Base-by-base conservation (phyloP, 306 rosid genomes). In the Citrullus mucosospermus region DNA sequence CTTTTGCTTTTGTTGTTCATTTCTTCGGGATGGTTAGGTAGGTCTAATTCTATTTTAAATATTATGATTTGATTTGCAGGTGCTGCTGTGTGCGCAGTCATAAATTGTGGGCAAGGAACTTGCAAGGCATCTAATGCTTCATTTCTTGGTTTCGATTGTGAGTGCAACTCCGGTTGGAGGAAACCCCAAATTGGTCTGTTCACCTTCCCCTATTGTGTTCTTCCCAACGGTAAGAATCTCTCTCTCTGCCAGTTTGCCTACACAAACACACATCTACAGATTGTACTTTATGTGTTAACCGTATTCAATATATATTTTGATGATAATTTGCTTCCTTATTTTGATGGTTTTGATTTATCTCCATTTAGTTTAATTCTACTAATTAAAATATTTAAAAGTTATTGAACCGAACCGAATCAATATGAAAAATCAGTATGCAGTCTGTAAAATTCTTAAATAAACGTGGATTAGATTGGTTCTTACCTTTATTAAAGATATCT, bases 31-130 rank as follows among this genome's bases (percentile, higher is more conserved):
- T 79, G 6, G 36, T 28, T 66, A 0, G 44, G 44, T 10, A 46
- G 48, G 78, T 79, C 25, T 69, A 6, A 17, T 20, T 80, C 50
- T 17, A 41, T 80, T 30, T 16, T 75, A 54, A 75, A 75, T 6
- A 4, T 34, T 8, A 30, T 54, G 20, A 36, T 53, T 56, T 34
- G 17, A n/a, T 53, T 53, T 55, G 78, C 32, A 76, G 79, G 48
- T 51, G 20, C 7, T 55, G n/a, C 58, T 11, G 86, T 17, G n/a
- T 87, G 85, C 80, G 1, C 46, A 36, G 2, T 25, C 39, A 34
- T 80, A 53, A 32, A 81, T 30, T 86, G 89, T 73, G 87, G 82
- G 83, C 69, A 82, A 80, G 88, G 90, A 82, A 75, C 48, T 41
- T 87, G 86, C 82, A 82, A 66, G 78, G 54, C 67, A 32, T 82